A percentile compares a stretch with the other conserved stretches of the same genome.
phyloP scores from a whole-genome alignment of 345 rosid genomes.

The Syzygium grande region DNA sequence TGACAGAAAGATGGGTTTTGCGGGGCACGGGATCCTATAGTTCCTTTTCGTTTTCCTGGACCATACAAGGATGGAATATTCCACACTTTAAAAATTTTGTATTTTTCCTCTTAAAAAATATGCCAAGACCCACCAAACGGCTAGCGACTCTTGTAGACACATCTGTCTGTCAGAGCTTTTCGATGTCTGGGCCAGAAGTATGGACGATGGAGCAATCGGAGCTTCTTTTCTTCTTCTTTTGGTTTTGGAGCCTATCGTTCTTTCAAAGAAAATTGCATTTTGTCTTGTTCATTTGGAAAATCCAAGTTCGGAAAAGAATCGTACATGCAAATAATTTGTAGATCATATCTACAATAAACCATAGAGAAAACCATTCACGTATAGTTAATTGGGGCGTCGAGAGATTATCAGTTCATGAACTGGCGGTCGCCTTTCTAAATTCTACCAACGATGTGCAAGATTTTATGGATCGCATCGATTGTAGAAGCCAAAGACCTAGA shows the following conservation, averaged over 20 bases:
- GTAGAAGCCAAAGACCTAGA: not conserved
- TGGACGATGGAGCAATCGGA: not conserved
- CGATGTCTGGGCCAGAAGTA: not conserved
- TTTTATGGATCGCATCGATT: fast-evolving
- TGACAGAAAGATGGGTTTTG: not conserved
- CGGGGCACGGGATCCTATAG: not conserved
- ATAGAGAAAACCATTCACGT: fast-evolving
- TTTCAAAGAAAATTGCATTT: not conserved
- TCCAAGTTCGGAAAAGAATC: not conserved
- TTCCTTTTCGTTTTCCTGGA: not conserved
- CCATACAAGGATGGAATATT: not conserved
- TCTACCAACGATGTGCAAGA: fast-evolving
- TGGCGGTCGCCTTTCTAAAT: fast-evolving
- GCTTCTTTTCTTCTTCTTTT: not conserved
- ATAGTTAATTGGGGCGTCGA: not conserved
- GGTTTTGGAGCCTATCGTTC: not conserved
- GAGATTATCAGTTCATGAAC: fast-evolving
- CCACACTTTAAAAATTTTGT: not conserved
- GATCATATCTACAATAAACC: not conserved
- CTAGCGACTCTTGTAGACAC: not conserved
- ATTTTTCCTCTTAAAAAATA: not conserved
- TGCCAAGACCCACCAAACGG: not conserved
- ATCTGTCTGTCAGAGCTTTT: not conserved
- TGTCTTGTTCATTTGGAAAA: not conserved
- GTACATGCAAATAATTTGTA: not conserved